Evolutionary conservation across 2,329 filamentous ascomycete species (phyloP).

Genomic region (Rasamsonia emersonii): DNA sequence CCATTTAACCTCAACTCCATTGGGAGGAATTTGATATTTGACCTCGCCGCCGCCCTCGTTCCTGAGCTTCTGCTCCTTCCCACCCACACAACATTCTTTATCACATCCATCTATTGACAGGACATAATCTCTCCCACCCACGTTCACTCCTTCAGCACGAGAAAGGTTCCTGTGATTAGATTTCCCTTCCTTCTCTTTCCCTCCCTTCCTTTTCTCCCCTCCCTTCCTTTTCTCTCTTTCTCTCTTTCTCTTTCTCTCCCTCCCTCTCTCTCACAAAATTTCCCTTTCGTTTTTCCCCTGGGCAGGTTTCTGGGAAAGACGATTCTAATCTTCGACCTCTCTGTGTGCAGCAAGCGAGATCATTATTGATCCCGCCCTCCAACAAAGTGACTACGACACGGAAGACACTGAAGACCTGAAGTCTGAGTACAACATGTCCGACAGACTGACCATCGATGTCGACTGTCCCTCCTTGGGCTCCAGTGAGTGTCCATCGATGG

Average conservation of each 20-base stretch:
- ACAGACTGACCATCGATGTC: conserved; percentile 30
- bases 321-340: conserved; percentile 13
- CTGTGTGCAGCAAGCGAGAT: conserved; percentile 19
- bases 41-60: conserved; percentile 27
- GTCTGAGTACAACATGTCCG: conserved; percentile 27
- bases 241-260: conserved; percentile 12
- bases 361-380: conserved; percentile 18
- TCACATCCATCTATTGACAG: conserved; percentile 13
- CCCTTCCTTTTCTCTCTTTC: conserved; percentile 12
- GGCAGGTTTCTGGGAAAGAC: conserved; percentile 1
- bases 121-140: conserved; percentile 7
- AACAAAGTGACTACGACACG: conserved; percentile 18
- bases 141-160: conserved; percentile 10
- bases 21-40: conserved; percentile 31
- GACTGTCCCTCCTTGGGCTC: conserved; percentile 31
- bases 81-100: conserved; percentile 20
- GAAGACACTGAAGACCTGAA: conserved; percentile 29
- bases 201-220: conserved; percentile 4
- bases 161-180: conserved; percentile 5
- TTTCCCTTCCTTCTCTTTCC: conserved; percentile 2
- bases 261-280: conserved; percentile 10
- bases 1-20: conserved; percentile 18
- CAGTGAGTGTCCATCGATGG: conserved; percentile 33
- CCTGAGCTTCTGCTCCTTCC: conserved; percentile 8
- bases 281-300: conserved; percentile 9